Evolutionary conservation across 1,139 yeast genomes (phyloP).

Genomic region (Saccharomycopsis crataegensis): DNA sequence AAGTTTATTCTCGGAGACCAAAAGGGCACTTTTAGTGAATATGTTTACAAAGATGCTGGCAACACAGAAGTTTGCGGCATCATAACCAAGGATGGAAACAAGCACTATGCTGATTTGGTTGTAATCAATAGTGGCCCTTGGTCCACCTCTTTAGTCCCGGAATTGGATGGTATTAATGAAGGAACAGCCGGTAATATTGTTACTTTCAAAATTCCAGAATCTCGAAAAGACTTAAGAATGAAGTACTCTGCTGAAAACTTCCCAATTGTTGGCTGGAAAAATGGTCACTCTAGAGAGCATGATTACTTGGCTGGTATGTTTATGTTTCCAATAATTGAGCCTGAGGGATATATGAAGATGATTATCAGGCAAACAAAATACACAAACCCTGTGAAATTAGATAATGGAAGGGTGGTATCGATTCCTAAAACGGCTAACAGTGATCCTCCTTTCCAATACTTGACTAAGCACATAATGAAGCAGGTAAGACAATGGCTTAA

Average conservation of each 20-base stretch:
- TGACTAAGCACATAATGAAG: slow-evolving; percentile 24
- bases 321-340: slow-evolving; percentile 28
- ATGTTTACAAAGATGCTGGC: slow-evolving; percentile 23
- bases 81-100: slow-evolving; percentile 27
- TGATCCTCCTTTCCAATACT: background rate
- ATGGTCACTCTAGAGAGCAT: slow-evolving; percentile 25
- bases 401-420: slow-evolving; percentile 20
- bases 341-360: slow-evolving; percentile 10
- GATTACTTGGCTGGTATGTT: slow-evolving; percentile 25
- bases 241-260: slow-evolving; percentile 28
- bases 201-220: slow-evolving; percentile 26
- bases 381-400: slow-evolving; percentile 24
- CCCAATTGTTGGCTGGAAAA: slow-evolving; percentile 29
- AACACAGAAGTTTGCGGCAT: slow-evolving; percentile 28
- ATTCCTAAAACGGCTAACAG: slow-evolving; percentile 27
- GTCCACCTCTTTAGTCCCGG: slow-evolving; percentile 32
- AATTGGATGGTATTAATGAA: slow-evolving; percentile 30
- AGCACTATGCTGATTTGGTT: slow-evolving; percentile 29
- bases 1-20: slow-evolving; percentile 27
- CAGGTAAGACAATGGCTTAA: background rate
- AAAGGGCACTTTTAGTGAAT: slow-evolving; percentile 18
- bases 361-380: slow-evolving; percentile 21
- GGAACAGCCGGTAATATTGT: slow-evolving; percentile 33
- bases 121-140: slow-evolving; percentile 36
- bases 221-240: slow-evolving; percentile 26